A percentile compares a stretch with the other conserved stretches of the same genome.
Evolutionary conservation across 75 land plant genomes (phyloP).

Genomic region (Cunninghamia lanceolata): DNA sequence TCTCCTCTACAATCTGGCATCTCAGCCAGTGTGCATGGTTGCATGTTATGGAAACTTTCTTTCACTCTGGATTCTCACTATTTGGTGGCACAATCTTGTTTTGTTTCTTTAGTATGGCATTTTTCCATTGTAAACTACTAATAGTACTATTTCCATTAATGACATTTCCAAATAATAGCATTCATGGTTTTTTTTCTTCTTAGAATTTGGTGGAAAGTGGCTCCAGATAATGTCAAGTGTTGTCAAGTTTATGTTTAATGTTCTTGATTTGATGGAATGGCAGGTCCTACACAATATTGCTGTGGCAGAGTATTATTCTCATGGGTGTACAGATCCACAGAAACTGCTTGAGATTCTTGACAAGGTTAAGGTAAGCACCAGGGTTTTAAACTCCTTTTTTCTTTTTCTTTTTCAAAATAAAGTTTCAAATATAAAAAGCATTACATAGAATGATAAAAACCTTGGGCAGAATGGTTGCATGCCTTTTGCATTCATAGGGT

Average conservation of each 20-base stretch:
- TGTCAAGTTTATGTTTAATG: not conserved
- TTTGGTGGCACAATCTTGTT: not conserved
- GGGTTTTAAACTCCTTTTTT: not conserved
- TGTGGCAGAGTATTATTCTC: slow-evolving; percentile 68
- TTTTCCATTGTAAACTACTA: not conserved
- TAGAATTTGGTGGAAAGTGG: not conserved
- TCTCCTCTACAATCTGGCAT: not conserved
- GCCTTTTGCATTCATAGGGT: too few relatives aligned
- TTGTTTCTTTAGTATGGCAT: not conserved
- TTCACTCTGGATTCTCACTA: not conserved
- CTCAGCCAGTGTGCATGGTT: not conserved
- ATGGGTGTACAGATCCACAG: slow-evolving; percentile 82
- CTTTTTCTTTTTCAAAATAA: too few relatives aligned
- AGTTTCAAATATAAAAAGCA: too few relatives aligned
- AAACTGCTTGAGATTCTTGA: slow-evolving; percentile 69
- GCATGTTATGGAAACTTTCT: not conserved
- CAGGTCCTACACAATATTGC: slow-evolving; percentile 95
- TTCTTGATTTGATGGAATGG: not conserved
- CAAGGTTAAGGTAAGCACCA: slow-evolving; percentile 66
- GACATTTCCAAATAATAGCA: too few relatives aligned
- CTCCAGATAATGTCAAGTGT: not conserved
- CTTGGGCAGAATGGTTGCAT: too few relatives aligned
- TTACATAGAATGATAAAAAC: too few relatives aligned
- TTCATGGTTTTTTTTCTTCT: too few relatives aligned
- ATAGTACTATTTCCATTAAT: not conserved